phyloP scores from a whole-genome alignment of 2,329 filamentous ascomycete species.

The Fusarium musae region DNA sequence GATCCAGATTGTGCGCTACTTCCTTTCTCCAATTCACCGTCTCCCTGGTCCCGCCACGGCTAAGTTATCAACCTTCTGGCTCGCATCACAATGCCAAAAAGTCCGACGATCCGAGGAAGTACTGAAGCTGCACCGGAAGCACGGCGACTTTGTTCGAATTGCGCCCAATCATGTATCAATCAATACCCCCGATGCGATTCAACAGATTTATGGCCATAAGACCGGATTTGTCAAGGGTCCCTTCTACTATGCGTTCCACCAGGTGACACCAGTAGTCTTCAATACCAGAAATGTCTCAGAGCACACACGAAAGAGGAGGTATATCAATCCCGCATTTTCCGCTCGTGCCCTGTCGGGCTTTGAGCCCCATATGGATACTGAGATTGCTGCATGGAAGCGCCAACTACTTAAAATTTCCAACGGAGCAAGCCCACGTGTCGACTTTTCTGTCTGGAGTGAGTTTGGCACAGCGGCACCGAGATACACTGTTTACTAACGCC shows the following conservation, averaged over 20 bases:
- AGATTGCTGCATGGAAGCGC: neutral
- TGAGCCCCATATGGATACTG: neutral
- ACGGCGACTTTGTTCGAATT: neutral
- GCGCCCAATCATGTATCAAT: neutral
- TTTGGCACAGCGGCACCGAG: fast-evolving
- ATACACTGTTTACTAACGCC: fast-evolving
- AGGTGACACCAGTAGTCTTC: neutral
- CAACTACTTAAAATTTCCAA: neutral
- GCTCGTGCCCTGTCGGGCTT: neutral
- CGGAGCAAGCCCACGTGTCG: neutral
- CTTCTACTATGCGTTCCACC: neutral
- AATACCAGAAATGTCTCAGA: neutral
- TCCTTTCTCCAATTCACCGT: neutral
- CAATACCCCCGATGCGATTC: neutral
- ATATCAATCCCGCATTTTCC: neutral
- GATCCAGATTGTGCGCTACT: neutral
- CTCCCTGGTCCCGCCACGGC: neutral
- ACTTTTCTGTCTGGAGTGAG: neutral
- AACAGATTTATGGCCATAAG: neutral
- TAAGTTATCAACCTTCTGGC: neutral
- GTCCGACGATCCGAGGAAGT: neutral
- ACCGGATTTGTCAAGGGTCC: neutral
- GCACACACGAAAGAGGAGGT: neutral
- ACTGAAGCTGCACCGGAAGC: neutral
- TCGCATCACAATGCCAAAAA: neutral